A percentile compares a stretch with the other conserved stretches of the same genome.
These are phyloP conservation scores for Tremellales sp. DNA, from an alignment of 1,284 basidiomycete genomes.

Conservation along the genomic window DNA sequence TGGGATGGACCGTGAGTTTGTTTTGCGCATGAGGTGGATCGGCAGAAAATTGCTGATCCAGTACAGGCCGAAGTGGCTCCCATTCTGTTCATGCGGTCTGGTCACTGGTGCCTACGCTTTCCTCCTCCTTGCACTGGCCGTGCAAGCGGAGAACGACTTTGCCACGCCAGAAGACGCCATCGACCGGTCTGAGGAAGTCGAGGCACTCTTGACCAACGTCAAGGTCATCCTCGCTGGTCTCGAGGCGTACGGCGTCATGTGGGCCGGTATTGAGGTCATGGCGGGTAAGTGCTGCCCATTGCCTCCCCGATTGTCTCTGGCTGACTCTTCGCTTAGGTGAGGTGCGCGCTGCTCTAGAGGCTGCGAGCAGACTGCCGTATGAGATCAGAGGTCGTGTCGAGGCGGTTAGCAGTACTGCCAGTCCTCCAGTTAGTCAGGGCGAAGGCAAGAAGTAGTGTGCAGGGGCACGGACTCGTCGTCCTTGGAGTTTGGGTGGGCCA, in stretches of 20 bases:
- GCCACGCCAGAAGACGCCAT: constrained; percentile 19
- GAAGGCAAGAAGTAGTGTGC: no score
- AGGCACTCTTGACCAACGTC: constrained; percentile 47
- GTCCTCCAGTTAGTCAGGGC: no score
- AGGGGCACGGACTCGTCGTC: no score
- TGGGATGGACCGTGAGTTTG: constrained; percentile 42
- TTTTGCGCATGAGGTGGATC: not conserved
- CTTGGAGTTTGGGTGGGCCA: no score
- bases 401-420: constrained; percentile 1
- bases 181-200: constrained; percentile 36
- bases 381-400: constrained; percentile 24
- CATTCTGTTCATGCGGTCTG: constrained; percentile 49
- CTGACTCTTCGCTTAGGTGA: constrained; percentile 32
- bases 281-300: constrained; percentile 33
- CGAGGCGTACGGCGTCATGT: constrained; percentile 48
- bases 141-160: constrained; percentile 43
- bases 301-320: no score
- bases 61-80: constrained; percentile 47
- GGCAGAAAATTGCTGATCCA: not conserved
- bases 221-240: constrained; percentile 48
- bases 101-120: constrained; percentile 47
- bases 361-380: constrained; percentile 27
- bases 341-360: constrained; percentile 37
- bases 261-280: constrained; percentile 49
- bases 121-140: constrained; percentile 46